These are phyloP conservation scores for Candida sojae DNA, from an alignment of 1,139 yeast genomes.

Conservation along the genomic window DNA sequence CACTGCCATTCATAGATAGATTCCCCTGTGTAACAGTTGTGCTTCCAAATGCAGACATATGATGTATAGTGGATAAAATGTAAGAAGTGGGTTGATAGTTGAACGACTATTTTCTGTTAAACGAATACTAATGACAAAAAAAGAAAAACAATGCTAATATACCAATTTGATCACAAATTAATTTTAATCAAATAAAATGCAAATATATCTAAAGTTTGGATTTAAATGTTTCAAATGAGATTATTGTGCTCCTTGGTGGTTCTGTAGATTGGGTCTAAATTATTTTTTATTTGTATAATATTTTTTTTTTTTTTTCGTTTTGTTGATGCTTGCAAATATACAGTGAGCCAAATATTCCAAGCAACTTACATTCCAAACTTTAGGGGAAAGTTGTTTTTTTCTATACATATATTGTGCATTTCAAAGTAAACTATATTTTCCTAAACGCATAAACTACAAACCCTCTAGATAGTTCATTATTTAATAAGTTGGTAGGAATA, in stretches of 20 bases:
- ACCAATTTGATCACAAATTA: too few relatives aligned
- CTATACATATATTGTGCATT: not conserved
- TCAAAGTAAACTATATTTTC: not conserved
- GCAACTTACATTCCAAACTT: not conserved
- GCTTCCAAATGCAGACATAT: conserved; percentile 27
- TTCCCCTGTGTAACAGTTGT: conserved; percentile 14
- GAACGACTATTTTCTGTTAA: not conserved
- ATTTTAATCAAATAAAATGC: too few relatives aligned
- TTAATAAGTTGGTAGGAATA: conserved; percentile 30
- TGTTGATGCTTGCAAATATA: not conserved
- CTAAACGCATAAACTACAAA: conserved; percentile 39
- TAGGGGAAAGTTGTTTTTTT: not conserved
- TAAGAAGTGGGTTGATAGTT: not conserved
- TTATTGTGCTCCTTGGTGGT: too few relatives aligned
- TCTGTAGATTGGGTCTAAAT: too few relatives aligned
- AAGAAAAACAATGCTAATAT: too few relatives aligned
- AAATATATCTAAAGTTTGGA: too few relatives aligned
- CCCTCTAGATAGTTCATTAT: conserved; percentile 35
- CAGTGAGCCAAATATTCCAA: too few relatives aligned
- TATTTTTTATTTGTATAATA: too few relatives aligned
- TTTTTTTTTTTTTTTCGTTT: not conserved
- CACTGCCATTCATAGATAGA: conserved; percentile 7
- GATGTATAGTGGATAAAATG: not conserved
- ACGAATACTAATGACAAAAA: not conserved
- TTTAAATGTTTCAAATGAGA: too few relatives aligned